phyloP scores from a whole-genome alignment of 164 flowering plant species.

The Annona squamosa region DNA sequence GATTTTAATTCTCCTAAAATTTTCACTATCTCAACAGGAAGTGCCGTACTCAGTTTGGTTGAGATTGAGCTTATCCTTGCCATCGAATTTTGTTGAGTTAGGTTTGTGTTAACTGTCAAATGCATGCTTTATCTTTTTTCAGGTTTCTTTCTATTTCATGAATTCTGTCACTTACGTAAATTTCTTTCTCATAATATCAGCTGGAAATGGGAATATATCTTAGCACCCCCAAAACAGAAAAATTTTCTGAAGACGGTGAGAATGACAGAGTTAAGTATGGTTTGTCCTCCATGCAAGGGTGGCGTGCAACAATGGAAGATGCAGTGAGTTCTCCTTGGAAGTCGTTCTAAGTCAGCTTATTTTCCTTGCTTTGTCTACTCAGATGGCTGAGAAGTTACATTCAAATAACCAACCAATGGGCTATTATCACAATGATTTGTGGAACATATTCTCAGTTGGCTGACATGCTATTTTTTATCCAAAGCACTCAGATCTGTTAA shows the following conservation, averaged over 20 bases:
- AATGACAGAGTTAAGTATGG: slow-evolving; percentile 50
- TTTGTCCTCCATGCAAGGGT: slow-evolving; percentile 84
- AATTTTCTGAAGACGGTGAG: slow-evolving; percentile 70
- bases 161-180: no score
- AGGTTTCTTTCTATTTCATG: no score
- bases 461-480: background rate
- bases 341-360: background rate
- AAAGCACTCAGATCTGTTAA: background rate
- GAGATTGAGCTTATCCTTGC: no score
- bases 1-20: no score
- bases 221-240: slow-evolving; percentile 73
- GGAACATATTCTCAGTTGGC: background rate
- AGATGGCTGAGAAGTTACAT: background rate
- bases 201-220: slow-evolving; percentile 64
- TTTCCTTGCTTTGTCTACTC: background rate
- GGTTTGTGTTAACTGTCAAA: no score
- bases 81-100: no score
- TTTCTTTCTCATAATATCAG: slow-evolving; percentile 11
- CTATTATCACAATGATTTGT: background rate
- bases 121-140: no score
- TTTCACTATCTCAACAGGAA: no score
- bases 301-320: slow-evolving; percentile 88
- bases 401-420: background rate
- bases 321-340: slow-evolving; percentile 49
- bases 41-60: no score